Base-by-base conservation (phyloP, 495 filamentous ascomycete species). In the Penicillium ochrochloron region DNA sequence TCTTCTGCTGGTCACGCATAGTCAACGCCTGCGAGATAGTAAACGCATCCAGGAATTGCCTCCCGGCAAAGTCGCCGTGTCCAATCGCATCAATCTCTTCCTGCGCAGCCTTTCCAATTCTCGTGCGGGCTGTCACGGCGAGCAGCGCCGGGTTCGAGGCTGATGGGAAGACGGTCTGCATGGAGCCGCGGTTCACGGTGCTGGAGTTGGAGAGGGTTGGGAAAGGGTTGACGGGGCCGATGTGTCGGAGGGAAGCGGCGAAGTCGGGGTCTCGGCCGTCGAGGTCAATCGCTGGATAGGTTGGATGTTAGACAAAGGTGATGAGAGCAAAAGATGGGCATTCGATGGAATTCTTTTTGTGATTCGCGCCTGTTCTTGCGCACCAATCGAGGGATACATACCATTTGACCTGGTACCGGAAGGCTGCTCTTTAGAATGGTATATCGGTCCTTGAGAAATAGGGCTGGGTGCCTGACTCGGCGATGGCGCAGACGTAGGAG, bases 261-360 rank as follows among this genome's bases (percentile, higher is more conserved):
- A 87, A 89, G 72, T 84, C 76, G 3, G 88, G 87, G 66, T 90
- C 87, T n/a, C 80, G 82, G 63, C 83, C 85, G 67, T 90, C 89
- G 62, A 87, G 78, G 69, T 89, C 83, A 62, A 90, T 86, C n/a
- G 85, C 87, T 89, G 63, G 4, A 59, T 57, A 31, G 23, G 5
- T 37, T 1, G 25, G 41, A 46, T 41, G 54, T 68, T 66, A 68
- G 66, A 3, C 0, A 3, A 19, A 21, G 9, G 34, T 15, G 42
- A 42, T 59, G 23, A 9, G 31, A 23, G 5, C 5, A 19, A 19
- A 5, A 21, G 6, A 29, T 41, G 15, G 21, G 12, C 21, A 33
- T 23, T 50, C 7, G 3, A n/a, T 7, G 48, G 31, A 2, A 10
- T 52, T 51, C 50, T 27, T 57, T 42, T 37, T 41, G 51, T 7